Percentiles rank a stretch among this genome's conserved stretches.
Evolutionary conservation across 768 basidiomycete species (phyloP).

Genomic region (Paxillus involutus): DNA sequence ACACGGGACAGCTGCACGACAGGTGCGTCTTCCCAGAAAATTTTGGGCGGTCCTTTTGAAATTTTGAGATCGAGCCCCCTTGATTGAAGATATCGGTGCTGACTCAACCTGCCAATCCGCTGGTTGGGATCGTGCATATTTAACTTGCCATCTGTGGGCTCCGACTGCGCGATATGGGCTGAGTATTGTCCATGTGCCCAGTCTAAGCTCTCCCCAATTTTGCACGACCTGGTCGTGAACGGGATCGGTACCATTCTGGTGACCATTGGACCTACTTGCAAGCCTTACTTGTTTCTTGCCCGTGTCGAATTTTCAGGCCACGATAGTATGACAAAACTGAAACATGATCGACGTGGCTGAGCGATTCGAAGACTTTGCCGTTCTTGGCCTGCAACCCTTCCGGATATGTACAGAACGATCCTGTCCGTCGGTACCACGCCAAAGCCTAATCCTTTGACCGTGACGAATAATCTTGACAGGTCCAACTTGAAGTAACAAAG

Average conservation of each 20-base stretch:
- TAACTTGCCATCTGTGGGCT: background rate
- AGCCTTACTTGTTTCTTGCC: background rate
- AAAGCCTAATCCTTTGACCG: conserved; percentile 26
- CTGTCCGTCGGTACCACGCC: conserved; percentile 36
- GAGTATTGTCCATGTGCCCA: background rate
- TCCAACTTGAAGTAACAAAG: background rate
- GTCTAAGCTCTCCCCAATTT: background rate
- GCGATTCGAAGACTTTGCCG: conserved; percentile 12
- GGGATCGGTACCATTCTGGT: background rate
- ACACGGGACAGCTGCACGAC: conserved; percentile 23
- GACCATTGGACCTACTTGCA: background rate
- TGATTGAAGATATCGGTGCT: conserved; percentile 5
- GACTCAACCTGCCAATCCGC: conserved; percentile 4
- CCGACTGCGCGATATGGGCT: background rate
- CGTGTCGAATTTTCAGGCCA: conserved; percentile 9
- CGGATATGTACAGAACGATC: conserved; percentile 39
- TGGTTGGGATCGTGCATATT: background rate
- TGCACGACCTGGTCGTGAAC: background rate
- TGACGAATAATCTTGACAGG: conserved; percentile 3
- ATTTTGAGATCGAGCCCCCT: conserved; percentile 15
- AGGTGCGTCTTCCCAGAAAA: conserved; percentile 8
- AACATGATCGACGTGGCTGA: conserved; percentile 48
- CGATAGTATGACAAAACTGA: conserved; percentile 38
- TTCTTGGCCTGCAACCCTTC: conserved; percentile 25
- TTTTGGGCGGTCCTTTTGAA: conserved; percentile 19